Conservation (phyloP, 2,329 filamentous ascomycete genomes). For the Thelonectria rubi region DNA sequence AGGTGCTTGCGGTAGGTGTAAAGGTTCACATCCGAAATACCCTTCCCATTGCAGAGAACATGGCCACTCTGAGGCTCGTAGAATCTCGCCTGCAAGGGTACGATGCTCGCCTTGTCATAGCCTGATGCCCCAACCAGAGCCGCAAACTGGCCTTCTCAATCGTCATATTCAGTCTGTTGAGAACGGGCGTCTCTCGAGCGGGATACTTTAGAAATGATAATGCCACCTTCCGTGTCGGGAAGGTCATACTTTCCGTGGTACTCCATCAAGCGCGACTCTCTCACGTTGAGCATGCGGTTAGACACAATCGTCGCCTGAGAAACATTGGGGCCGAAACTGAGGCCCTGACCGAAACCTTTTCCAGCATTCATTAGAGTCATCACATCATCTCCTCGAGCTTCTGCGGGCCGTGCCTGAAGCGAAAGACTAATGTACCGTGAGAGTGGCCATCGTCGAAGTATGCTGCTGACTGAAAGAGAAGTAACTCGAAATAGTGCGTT, state of each 20-base stretch:
- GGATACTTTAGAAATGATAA: slow-evolving; percentile 70
- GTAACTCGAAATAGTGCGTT: slow-evolving; percentile 67
- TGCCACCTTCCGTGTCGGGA: slow-evolving; percentile 58
- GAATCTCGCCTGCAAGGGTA: slow-evolving; percentile 72
- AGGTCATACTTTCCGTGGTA: slow-evolving; percentile 48
- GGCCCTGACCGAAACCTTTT: slow-evolving; percentile 72
- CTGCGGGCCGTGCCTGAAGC: slow-evolving; percentile 64
- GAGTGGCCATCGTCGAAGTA: slow-evolving; percentile 71
- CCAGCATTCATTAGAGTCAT: slow-evolving; percentile 74
- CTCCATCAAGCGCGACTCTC: slow-evolving; percentile 52
- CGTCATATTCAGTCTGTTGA: slow-evolving; percentile 68
- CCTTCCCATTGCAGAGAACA: slow-evolving; percentile 70
- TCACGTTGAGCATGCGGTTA: slow-evolving; percentile 65
- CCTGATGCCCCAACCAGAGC: slow-evolving; percentile 76
- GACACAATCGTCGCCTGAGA: slow-evolving; percentile 67
- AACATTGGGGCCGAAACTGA: slow-evolving; percentile 72
- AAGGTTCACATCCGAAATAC: slow-evolving; percentile 67
- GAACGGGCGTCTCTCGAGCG: slow-evolving; percentile 64
- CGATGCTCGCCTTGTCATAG: slow-evolving; percentile 78
- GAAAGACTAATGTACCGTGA: slow-evolving; percentile 66
- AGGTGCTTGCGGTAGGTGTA: slow-evolving; percentile 71
- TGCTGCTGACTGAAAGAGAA: slow-evolving; percentile 66
- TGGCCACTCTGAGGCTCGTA: slow-evolving; percentile 72
- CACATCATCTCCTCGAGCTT: slow-evolving; percentile 70
- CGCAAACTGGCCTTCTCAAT: slow-evolving; percentile 74